Base-by-base conservation (phyloP, 2,329 filamentous ascomycete species). In the Ophiocordyceps robertsii region DNA sequence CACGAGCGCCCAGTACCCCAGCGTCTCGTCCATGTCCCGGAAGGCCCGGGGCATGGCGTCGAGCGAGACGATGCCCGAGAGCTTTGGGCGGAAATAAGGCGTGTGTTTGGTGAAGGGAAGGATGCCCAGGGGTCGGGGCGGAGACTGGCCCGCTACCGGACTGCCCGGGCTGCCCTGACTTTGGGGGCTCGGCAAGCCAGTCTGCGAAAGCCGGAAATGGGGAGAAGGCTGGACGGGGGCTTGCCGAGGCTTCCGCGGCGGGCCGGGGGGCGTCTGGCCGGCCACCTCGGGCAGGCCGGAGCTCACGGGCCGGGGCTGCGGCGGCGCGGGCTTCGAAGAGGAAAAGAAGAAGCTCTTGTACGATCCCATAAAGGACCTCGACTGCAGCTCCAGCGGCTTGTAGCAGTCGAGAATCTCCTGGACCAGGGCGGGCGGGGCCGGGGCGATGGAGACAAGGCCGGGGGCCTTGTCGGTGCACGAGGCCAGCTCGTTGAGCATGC, bases 401-500 rank as follows among this genome's bases (percentile, higher is more conserved):
- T 63, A 64, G 40, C 61, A 64, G 37, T 64, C 61, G 1, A 64
- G 46, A 21, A 64, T 63, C 41, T 64, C 60, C 27, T 62, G 56
- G 0, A 64, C 61, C 31, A 64, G 37, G 1, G 56, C 46, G 3
- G 61, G 61, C 13, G 61, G 61, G 10, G 61, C 59, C 0, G 55
- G 55, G 6, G 61, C 61, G 19, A 64, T 63, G 30, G 60, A 57
- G 29, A 64, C 61, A 2, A 64, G 52, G 37, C 51, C 51, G 1
- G 59, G 58, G 0, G 61, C 61, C 42, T 56, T 60, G 12, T 57
- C 50, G 0, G 61, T 58, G 43, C 61, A 63, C 4, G 55, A 53
- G 0, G 61, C 54, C 11, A 64, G 55, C 43, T 64, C 61, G 17
- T 63, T 64, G 6, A 64, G 49, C 59, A 64, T 63, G 29, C 55